A percentile compares a stretch with the other conserved stretches of the same genome.
Evolutionary conservation across 768 basidiomycete species (phyloP).

Genomic region (Boletus subcaerulescens): DNA sequence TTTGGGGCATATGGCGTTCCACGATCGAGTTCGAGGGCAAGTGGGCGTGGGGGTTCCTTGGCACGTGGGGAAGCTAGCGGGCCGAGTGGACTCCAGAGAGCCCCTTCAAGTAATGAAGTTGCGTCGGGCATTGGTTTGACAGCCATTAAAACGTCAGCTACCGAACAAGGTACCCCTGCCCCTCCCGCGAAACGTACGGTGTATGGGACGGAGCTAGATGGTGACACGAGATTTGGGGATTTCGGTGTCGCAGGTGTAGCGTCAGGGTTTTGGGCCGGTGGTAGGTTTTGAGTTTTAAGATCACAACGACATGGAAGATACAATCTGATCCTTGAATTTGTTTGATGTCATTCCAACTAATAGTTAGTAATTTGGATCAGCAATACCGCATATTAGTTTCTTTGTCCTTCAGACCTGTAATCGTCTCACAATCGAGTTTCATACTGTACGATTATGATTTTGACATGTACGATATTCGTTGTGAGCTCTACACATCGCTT

Average conservation of each 20-base stretch:
- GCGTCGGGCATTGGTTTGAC: slow-evolving; percentile 45
- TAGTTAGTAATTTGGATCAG: slow-evolving; percentile 3
- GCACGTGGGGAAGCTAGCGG: slow-evolving; percentile 28
- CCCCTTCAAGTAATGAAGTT: slow-evolving; percentile 44
- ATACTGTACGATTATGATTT: slow-evolving; percentile 19
- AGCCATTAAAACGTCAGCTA: slow-evolving; percentile 35
- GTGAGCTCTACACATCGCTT: slow-evolving; percentile 1
- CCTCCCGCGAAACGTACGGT: slow-evolving; percentile 64
- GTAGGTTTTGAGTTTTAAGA: slow-evolving; percentile 35
- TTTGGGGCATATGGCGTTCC: slow-evolving; percentile 31
- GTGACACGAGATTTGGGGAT: slow-evolving; percentile 81
- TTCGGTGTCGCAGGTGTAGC: slow-evolving; percentile 79
- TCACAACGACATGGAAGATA: not conserved
- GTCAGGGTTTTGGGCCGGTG: slow-evolving; percentile 64
- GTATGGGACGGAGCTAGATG: slow-evolving; percentile 83
- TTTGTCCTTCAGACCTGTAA: not conserved
- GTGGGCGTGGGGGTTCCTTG: slow-evolving; percentile 28
- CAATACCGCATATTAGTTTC: not conserved
- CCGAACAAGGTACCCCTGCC: slow-evolving; percentile 40
- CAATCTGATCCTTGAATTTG: slow-evolving; percentile 5
- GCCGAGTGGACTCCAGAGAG: slow-evolving; percentile 27
- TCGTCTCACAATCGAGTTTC: not conserved
- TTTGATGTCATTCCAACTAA: slow-evolving; percentile 8
- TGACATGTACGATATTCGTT: slow-evolving; percentile 20
- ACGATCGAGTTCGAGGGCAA: slow-evolving; percentile 38